These are phyloP conservation scores for Acanthamoeba culbertsoni DNA, from an alignment of 208 protist genomes.

Conservation along the genomic window DNA sequence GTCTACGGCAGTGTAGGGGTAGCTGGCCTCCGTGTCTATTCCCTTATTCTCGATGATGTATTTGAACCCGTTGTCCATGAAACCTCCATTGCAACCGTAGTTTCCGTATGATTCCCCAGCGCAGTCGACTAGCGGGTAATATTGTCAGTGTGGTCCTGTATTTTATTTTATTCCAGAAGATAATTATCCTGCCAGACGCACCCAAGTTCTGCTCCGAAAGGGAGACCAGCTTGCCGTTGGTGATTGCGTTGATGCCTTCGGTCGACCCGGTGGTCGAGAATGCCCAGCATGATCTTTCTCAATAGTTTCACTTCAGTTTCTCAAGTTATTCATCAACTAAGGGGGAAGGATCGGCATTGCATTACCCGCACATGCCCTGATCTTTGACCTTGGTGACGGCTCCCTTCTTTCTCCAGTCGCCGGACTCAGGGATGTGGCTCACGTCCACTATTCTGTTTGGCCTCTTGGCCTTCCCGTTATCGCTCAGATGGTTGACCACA, in stretches of 20 bases:
- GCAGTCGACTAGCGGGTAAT: neutral
- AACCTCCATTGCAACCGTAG: conserved; percentile 86
- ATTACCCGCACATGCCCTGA: neutral
- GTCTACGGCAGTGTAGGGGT: conserved; percentile 86
- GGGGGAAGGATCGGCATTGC: neutral
- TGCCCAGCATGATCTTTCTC: conserved; percentile 92
- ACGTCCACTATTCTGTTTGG: neutral
- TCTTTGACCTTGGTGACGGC: neutral
- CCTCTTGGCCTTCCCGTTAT: neutral
- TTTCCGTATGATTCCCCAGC: conserved; percentile 65
- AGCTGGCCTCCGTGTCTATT: conserved; percentile 83
- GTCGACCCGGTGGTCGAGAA: conserved; percentile 94
- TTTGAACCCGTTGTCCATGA: conserved; percentile 89
- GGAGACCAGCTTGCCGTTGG: neutral
- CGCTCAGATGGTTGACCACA: neutral
- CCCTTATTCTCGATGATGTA: conserved; percentile 86
- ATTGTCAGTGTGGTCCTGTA: neutral
- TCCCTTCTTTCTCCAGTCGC: neutral
- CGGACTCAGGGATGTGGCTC: neutral
- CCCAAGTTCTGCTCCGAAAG: conserved; percentile 61
- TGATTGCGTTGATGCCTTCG: conserved; percentile 84
- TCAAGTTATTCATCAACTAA: neutral
- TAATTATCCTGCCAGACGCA: neutral
- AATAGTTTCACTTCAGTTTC: neutral
- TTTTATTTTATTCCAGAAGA: neutral